Evolutionary conservation across 2,329 filamentous ascomycete genomes (phyloP), one percentile per base, ranked within the genome.

Genomic region (Xylaria multiplex): DNA sequence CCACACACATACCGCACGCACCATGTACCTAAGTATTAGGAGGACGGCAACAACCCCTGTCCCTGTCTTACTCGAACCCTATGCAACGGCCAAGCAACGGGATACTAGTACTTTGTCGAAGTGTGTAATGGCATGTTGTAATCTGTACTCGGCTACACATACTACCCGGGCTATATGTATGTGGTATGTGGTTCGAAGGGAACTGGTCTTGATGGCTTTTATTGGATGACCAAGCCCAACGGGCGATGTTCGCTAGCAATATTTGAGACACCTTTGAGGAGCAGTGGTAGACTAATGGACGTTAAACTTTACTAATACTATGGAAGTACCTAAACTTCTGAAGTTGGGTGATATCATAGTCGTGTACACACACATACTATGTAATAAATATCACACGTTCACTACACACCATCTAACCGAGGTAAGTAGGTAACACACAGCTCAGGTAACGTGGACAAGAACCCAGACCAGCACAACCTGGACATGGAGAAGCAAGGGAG

Each of bases 61-160:
- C 63, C 65, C 37, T 24, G 61, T 60, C 43, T 35, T 22, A 59
- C 35, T 16, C 45, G 58, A 46, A 50, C 43, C 57, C 62, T 68
- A 68, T 42, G 57, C 67, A 62, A 69, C 67, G n/a, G 64, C 67
- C 49, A 60, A 65, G 64, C 64, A 69, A 69, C 67, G 45, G 40
- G 50, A 57, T 59, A 16, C 19, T 14, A 2, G 27, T 30, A 43
- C 22, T 32, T 54, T 35, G 16, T 7, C n/a, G 16, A 14, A 30
- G 46, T 19, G 19, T 19, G 19, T 49, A 49, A 16, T 27, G 24
- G 46, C 16, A 49, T 40, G 32, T 35, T 24, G 32, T 9, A 42
- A 24, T 40, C 9, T 27, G 27, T 27, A 27, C 27, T 27, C 27
- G 27, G 27, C 27, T 27, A 27, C 27, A 27, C 5, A 27, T 27